Conservation (phyloP, 1,284 basidiomycete genomes). For the Apiotrichum gamsii region DNA sequence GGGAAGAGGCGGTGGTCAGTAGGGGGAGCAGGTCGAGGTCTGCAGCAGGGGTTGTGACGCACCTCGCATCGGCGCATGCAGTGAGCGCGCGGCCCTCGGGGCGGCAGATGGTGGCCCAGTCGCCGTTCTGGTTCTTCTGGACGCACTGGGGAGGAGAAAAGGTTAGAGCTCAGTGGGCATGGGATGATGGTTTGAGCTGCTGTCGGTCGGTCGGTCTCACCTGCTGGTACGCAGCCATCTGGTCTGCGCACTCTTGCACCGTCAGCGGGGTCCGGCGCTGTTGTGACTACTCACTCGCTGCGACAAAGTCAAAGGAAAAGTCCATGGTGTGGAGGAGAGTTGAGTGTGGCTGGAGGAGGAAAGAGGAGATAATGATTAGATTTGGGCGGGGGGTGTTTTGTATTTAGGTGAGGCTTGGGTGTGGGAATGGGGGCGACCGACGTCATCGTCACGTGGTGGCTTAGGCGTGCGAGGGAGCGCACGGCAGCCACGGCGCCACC, state of each 20-base stretch:
- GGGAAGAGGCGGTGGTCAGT: too few relatives aligned
- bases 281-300: conserved; percentile 42
- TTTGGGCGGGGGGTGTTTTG: too few relatives aligned
- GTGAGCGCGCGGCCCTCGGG: conserved; percentile 35
- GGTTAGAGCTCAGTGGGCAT: not conserved
- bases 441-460: too few relatives aligned
- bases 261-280: not conserved
- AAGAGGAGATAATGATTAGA: too few relatives aligned
- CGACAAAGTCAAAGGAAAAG: conserved; percentile 45
- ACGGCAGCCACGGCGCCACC: too few relatives aligned
- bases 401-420: too few relatives aligned
- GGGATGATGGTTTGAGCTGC: not conserved
- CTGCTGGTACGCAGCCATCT: conserved; percentile 44
- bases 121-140: conserved; percentile 33
- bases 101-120: conserved; percentile 40
- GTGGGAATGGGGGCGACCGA: too few relatives aligned
- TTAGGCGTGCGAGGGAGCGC: too few relatives aligned
- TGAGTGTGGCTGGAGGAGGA: too few relatives aligned
- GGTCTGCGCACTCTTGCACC: conserved; percentile 37
- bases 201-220: conserved; percentile 14
- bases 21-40: not conserved
- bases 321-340: conserved; percentile 43
- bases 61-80: conserved; percentile 42
- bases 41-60: not conserved
- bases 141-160: conserved; percentile 41